Evolutionary conservation across 139 green algal species (phyloP).

Genomic region (Mychonastes homosphaera): DNA sequence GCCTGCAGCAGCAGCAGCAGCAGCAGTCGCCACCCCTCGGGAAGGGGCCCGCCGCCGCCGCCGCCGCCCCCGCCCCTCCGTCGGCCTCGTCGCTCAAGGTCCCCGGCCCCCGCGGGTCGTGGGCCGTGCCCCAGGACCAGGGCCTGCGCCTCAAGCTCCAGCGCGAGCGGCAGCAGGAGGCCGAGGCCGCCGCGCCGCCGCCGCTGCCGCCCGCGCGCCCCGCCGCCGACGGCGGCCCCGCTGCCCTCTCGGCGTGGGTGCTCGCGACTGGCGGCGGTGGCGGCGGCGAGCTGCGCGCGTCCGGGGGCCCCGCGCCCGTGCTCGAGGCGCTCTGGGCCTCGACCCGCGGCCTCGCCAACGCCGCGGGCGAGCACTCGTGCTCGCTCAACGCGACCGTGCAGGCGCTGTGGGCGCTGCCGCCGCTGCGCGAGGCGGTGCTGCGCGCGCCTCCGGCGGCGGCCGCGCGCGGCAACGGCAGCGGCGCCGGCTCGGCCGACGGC

Average conservation of each 20-base stretch:
- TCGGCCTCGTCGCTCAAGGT: neutral
- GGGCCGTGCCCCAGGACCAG: neutral
- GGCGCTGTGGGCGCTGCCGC: slow-evolving; percentile 48
- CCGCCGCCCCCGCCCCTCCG: neutral
- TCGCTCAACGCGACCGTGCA: slow-evolving; percentile 74
- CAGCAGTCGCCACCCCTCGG: neutral
- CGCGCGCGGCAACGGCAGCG: neutral
- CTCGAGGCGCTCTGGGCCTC: slow-evolving; percentile 10
- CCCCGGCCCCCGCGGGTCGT: neutral
- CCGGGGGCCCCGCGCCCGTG: slow-evolving; percentile 6
- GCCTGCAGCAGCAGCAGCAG: slow-evolving; percentile 6
- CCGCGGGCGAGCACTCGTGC: slow-evolving; percentile 53
- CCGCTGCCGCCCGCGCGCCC: too few relatives aligned
- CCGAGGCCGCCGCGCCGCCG: neutral
- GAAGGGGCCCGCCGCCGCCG: neutral
- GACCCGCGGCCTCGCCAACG: slow-evolving; percentile 46
- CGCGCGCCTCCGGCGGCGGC: neutral
- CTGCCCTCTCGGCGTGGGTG: slow-evolving; percentile 1
- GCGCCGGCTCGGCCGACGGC: slow-evolving; percentile 18
- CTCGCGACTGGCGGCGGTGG: slow-evolving; percentile 2
- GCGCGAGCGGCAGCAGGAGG: neutral
- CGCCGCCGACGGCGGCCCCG: neutral
- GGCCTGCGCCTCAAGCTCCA: neutral
- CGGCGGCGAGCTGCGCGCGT: slow-evolving; percentile 4
- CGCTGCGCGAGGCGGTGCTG: slow-evolving; percentile 45